Percentiles rank a stretch among this genome's conserved stretches.
phyloP scores from a whole-genome alignment of 345 rosid genomes.

The Salix koriyanagi region DNA sequence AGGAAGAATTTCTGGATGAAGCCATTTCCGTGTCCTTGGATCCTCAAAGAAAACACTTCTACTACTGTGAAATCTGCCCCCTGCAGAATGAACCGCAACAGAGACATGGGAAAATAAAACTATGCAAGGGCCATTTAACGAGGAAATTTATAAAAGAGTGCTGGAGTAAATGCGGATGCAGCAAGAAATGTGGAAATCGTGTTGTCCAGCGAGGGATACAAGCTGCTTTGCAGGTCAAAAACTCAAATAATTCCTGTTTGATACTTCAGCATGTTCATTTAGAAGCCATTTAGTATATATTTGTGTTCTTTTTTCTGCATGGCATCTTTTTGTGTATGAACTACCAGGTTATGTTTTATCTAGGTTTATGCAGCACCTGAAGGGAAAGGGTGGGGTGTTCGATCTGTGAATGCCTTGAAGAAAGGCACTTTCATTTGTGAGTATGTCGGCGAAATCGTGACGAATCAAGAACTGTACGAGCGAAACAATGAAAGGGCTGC shows the following conservation, averaged over 20 bases:
- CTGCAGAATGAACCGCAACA: constrained; percentile 1
- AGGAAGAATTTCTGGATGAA: constrained; percentile 20
- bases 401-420: constrained; percentile 7
- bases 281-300: neutral
- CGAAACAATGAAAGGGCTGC: constrained; percentile 14
- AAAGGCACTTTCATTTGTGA: constrained; percentile 20
- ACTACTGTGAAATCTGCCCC: constrained; percentile 18
- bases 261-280: neutral
- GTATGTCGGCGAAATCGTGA: constrained; percentile 19
- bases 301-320: neutral
- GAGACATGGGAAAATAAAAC: constrained; percentile 14
- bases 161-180: constrained; percentile 26
- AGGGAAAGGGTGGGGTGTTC: constrained; percentile 23
- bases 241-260: neutral
- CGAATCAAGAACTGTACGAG: constrained; percentile 13
- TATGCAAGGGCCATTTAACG: constrained; percentile 16
- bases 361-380: constrained; percentile 15
- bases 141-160: constrained; percentile 28
- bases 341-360: neutral
- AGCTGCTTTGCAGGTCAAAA: constrained; percentile 20
- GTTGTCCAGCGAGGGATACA: constrained; percentile 17
- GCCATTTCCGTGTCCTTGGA: constrained; percentile 5
- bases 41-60: constrained; percentile 21
- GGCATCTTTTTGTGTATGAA: neutral
- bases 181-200: constrained; percentile 17